Conservation (phyloP, 768 basidiomycete genomes). For the Coprinopsis sp. region DNA sequence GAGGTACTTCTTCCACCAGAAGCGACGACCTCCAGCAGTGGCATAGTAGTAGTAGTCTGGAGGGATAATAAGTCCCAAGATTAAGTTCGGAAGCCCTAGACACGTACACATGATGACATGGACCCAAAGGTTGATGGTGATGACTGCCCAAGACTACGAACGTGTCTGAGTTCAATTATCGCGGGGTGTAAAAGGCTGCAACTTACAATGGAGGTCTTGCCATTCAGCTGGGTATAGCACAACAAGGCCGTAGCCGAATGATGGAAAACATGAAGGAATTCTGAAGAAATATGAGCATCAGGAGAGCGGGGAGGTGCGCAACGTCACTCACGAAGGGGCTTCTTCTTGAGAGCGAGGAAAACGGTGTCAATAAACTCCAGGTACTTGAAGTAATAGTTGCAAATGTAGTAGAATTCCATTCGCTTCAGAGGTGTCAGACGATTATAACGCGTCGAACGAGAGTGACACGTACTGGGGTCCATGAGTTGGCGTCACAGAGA, state of each 20-base stretch:
- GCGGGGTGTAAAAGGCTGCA: conserved; percentile 6
- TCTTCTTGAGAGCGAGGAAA: conserved; percentile 98
- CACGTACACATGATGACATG: conserved; percentile 97
- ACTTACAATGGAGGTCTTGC: conserved; percentile 88
- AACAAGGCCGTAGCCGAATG: conserved; percentile 96
- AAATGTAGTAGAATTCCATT: conserved; percentile 95
- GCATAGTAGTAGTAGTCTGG: conserved; percentile 99
- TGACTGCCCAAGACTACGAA: conserved; percentile 90
- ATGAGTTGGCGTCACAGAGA: conserved; percentile 72
- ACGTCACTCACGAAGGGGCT: conserved; percentile 73
- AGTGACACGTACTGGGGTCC: conserved; percentile 72
- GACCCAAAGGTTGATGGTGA: conserved; percentile 83
- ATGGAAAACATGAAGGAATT: conserved; percentile 98
- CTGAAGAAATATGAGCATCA: conserved; percentile 34
- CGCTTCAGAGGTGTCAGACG: conserved; percentile 40
- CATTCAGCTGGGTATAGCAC: conserved; percentile 92
- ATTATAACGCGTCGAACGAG: conserved; percentile 14
- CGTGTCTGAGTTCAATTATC: conserved; percentile 7
- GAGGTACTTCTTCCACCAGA: conserved; percentile 99
- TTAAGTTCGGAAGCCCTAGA: not conserved
- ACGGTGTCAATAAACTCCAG: conserved; percentile 94
- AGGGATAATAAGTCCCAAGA: not conserved
- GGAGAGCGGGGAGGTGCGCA: not conserved
- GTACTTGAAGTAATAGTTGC: conserved; percentile 99
- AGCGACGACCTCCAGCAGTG: conserved; percentile 92